phyloP scores from a whole-genome alignment of 2,329 filamentous ascomycete species.

The Microsporum ferrugineum region DNA sequence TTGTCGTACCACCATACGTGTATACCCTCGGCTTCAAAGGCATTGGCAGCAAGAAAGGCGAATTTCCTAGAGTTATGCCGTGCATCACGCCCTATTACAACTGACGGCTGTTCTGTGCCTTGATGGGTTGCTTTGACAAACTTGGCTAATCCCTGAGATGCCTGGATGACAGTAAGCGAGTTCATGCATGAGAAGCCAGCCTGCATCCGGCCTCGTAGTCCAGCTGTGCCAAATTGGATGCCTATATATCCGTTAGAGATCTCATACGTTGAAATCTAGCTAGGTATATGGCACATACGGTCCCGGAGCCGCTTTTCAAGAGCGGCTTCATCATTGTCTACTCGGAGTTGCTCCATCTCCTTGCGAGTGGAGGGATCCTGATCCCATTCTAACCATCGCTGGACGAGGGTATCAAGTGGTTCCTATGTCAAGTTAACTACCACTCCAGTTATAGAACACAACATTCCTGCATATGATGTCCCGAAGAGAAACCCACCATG shows the following conservation, averaged over 20 bases:
- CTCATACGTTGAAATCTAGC: neutral
- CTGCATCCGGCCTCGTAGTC: slow-evolving; percentile 53
- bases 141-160: slow-evolving; percentile 53
- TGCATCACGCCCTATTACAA: slow-evolving; percentile 53
- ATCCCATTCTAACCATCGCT: slow-evolving; percentile 50
- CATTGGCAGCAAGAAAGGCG: slow-evolving; percentile 48
- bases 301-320: slow-evolving; percentile 43
- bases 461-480: neutral
- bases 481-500: neutral
- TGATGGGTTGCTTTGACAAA: slow-evolving; percentile 42
- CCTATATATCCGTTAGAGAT: slow-evolving; percentile 18
- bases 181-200: slow-evolving; percentile 54
- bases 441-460: neutral
- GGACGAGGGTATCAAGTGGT: slow-evolving; percentile 33
- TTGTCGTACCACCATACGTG: slow-evolving; percentile 49
- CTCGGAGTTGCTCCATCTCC: slow-evolving; percentile 44
- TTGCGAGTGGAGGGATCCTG: slow-evolving; percentile 42
- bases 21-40: slow-evolving; percentile 47
- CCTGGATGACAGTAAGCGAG: slow-evolving; percentile 49
- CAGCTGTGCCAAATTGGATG: slow-evolving; percentile 53
- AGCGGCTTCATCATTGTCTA: slow-evolving; percentile 35
- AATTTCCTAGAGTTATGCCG: slow-evolving; percentile 52
- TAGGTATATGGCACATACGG: slow-evolving; percentile 25
- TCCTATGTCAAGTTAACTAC: slow-evolving; percentile 18
- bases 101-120: slow-evolving; percentile 34